Evolutionary conservation across 2,329 filamentous ascomycete species (phyloP), one percentile per base, ranked within the genome.

Genomic region (Tolypocladium endophyticum): DNA sequence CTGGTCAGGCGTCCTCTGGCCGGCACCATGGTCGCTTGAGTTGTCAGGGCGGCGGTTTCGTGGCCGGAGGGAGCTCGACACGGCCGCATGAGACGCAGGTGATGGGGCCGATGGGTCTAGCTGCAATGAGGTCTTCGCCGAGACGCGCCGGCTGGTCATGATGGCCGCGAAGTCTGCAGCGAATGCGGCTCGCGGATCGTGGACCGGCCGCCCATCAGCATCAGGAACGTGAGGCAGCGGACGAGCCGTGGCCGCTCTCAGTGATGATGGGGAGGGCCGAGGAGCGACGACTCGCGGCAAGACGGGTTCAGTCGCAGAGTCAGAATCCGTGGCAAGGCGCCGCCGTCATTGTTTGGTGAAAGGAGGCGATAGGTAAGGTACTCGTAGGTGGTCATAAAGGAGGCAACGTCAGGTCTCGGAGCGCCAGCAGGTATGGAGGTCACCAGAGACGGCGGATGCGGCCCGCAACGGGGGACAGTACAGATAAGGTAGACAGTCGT

Each of bases 11-110:
- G 25, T 16, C 71, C 71, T 58, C 74, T 73, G 33, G 71, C 73
- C 28, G 73, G 71, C 14, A 70, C 70, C 66, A 23, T 62, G 59
- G 58, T 68, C 67, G 59, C 66, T 68, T 23, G 69, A 65, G 61
- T 70, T 73, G 57, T 71, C 71, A 38, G 74, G 72, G 55, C 77
- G 79, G 59, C 81, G 77, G 63, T 81, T 82, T 61, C 82, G 80
- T 58, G 81, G 77, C 33, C 81, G 79, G 59, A 77, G 65, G 33
- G 73, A 71, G 60, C 68, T 66, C 33, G 76, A 67, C 60, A 76
- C 74, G 62, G 75, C 69, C 63, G 77, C 74, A 60, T 72, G 73
- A 56, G 75, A 73, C 64, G 75, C 69, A 50, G 77, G 71, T 57
- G 74, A 72, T 58, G 78, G 68, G 55, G 75, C 74, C 50, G 80